Evolutionary conservation across 208 protist species (phyloP).

Genomic region (Lotmaria passim): DNA sequence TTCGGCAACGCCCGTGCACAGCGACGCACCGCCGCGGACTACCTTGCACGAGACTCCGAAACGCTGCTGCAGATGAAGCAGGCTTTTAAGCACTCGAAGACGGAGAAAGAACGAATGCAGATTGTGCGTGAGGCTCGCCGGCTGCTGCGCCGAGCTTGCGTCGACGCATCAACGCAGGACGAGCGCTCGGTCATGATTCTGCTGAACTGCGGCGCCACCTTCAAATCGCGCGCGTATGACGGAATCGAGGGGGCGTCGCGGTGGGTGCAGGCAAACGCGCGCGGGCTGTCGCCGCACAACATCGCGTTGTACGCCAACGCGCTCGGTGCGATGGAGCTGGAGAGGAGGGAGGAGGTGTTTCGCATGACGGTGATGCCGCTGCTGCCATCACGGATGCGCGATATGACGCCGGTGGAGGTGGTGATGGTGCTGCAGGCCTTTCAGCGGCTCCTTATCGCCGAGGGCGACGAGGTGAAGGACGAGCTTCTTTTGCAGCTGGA

Average conservation of each 20-base stretch:
- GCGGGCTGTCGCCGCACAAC: slow-evolving; percentile 74
- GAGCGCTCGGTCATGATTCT: slow-evolving; percentile 73
- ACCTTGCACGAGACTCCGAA: slow-evolving; percentile 53
- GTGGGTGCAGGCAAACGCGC: slow-evolving; percentile 74
- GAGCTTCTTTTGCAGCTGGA: slow-evolving; percentile 52
- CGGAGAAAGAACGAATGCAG: slow-evolving; percentile 46
- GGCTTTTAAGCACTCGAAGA: slow-evolving; percentile 60
- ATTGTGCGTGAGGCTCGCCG: slow-evolving; percentile 61
- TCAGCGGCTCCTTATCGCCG: slow-evolving; percentile 46
- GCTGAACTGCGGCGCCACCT: slow-evolving; percentile 79
- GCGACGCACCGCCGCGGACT: slow-evolving; percentile 20
- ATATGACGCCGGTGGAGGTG: slow-evolving; percentile 83
- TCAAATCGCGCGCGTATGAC: slow-evolving; percentile 39
- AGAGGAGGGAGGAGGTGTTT: slow-evolving; percentile 52
- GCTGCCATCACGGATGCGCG: slow-evolving; percentile 49
- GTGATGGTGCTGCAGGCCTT: slow-evolving; percentile 89
- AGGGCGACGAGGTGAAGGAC: slow-evolving; percentile 48
- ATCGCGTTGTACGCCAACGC: slow-evolving; percentile 81
- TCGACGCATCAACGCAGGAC: slow-evolving; percentile 88
- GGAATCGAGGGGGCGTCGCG: slow-evolving; percentile 57
- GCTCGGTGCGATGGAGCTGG: slow-evolving; percentile 46
- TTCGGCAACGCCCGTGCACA: slow-evolving; percentile 16
- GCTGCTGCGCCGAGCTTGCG: slow-evolving; percentile 46
- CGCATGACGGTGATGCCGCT: slow-evolving; percentile 45
- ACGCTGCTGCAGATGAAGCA: slow-evolving; percentile 73